A percentile compares a stretch with the other conserved stretches of the same genome.
phyloP scores from a whole-genome alignment of 306 rosid genomes.

The Trichosanthes cucumerina region DNA sequence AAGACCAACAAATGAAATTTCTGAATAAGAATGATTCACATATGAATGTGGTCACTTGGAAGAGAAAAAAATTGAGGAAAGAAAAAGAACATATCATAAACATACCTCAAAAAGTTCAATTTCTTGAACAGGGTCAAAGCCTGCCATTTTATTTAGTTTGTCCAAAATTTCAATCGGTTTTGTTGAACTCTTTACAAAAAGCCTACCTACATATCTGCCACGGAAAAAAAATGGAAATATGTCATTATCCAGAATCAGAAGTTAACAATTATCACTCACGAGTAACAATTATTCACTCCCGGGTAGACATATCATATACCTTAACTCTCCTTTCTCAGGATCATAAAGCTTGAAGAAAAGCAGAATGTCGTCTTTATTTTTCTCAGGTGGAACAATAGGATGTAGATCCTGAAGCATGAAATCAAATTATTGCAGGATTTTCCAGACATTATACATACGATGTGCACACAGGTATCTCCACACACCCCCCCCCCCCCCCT shows the following conservation, averaged over 20 bases:
- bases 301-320: conserved; percentile 31
- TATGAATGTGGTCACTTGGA: neutral
- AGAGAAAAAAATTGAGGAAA: neutral
- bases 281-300: neutral
- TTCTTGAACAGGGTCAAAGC: conserved; percentile 61
- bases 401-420: conserved; percentile 43
- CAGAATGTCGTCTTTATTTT: conserved; percentile 63
- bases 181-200: conserved; percentile 46
- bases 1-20: conserved; percentile 9
- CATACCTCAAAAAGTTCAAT: conserved; percentile 79
- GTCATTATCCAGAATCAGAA: conserved; percentile 8
- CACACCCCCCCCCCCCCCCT: neutral
- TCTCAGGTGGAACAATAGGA: conserved; percentile 60
- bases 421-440: neutral
- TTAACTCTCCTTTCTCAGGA: conserved; percentile 54
- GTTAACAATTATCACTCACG: neutral
- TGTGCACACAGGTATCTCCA: neutral
- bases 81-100: neutral
- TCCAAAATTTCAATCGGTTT: conserved; percentile 64
- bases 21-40: neutral
- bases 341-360: conserved; percentile 81
- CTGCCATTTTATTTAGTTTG: conserved; percentile 71
- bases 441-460: neutral
- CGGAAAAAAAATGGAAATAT: neutral
- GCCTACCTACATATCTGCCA: conserved; percentile 70